Evolutionary conservation across 2,329 filamentous ascomycete genomes (phyloP).

Genomic region (Atkinsonella hypoxylon): DNA sequence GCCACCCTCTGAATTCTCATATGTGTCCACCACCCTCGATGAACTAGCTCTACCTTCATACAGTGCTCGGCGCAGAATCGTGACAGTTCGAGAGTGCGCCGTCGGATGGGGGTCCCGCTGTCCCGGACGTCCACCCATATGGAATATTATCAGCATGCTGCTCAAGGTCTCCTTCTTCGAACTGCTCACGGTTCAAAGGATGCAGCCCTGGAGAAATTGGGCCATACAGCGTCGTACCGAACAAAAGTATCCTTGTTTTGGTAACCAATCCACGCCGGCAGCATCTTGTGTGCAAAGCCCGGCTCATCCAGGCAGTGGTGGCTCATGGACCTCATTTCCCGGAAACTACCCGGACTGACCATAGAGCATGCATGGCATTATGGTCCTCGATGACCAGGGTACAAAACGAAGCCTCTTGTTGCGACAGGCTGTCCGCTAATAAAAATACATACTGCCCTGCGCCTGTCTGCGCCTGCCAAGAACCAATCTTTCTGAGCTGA

Average conservation of each 20-base stretch:
- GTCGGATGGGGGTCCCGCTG: neutral
- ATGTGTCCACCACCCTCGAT: neutral
- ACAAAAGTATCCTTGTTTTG: neutral
- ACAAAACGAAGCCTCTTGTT: neutral
- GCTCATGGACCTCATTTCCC: slow-evolving; percentile 4
- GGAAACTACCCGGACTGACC: slow-evolving; percentile 5
- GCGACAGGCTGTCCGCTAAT: neutral
- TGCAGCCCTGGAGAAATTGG: neutral
- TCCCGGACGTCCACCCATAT: neutral
- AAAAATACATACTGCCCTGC: neutral
- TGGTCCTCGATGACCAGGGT: no score
- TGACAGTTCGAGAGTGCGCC: neutral
- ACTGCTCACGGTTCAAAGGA: neutral
- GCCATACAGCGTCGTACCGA: neutral
- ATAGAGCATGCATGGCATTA: neutral
- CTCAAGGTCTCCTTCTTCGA: neutral
- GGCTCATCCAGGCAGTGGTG: neutral
- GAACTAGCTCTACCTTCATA: neutral
- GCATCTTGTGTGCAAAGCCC: neutral
- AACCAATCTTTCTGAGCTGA: neutral
- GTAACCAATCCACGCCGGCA: slow-evolving; percentile 3
- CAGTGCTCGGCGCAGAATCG: neutral
- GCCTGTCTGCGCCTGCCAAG: neutral
- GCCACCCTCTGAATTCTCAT: neutral
- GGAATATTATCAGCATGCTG: neutral